Base-by-base conservation (phyloP, 768 basidiomycete genomes). In the Ramaria sp. region DNA sequence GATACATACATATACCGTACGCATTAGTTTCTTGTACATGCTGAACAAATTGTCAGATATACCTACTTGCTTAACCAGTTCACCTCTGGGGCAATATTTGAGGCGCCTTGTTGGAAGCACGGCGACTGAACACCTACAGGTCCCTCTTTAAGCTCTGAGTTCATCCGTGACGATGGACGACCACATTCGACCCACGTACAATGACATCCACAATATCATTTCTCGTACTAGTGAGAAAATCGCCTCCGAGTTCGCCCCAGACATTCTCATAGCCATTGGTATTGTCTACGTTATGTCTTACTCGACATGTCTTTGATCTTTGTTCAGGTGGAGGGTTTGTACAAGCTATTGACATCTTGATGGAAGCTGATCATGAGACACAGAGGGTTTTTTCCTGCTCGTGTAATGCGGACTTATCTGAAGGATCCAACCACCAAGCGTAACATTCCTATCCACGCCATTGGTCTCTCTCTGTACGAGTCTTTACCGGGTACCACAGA, bases 401-500 rank as follows among this genome's bases (percentile, higher is more conserved):
- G 94, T 43, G 87, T 96, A 42, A 77, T 95, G 85, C 82, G 91
- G 49, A 94, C 93, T 0, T 93, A 91, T 71, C 73, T 93, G 58
- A 85, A 86, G 63, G 77, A 82, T 63, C 68, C 77, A 16, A 73
- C 78, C 1, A 76, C 75, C 27, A 83, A 87, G 61, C 81, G 79
- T 61, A 84, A 88, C 55, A 81, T 98, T 50, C 88, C 90, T 45
- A 96, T 97, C 59, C 89, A 93, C 67, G 95, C 96, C 4, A 97
- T 99, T 59, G 94, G 96, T 1, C 79, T 99, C 30, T 94, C 92
- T 5, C 75, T 99, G 3, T 99, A 99, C 62, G 96, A 99, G 66
- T 80, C 87, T 25, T 74, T 98, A 16, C 82, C 83, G 5, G 89
- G 83, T 16, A 78, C 80, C 3, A 81, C 81, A 1, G 80, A 68